phyloP scores from a whole-genome alignment of 495 filamentous ascomycete species.

The Xylaria bambusicola region DNA sequence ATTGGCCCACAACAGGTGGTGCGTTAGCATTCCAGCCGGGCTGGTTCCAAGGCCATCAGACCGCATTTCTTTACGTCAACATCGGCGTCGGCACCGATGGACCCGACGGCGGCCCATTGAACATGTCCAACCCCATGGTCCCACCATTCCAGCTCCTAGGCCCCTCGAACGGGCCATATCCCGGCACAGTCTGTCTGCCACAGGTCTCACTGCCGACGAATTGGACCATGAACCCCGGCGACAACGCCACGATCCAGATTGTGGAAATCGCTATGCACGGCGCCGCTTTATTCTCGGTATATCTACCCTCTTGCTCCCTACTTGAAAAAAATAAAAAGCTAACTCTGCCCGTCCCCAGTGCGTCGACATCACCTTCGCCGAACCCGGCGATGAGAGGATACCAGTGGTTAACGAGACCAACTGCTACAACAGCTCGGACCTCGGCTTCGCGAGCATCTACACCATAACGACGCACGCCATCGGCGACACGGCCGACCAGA shows the following conservation, averaged over 20 bases:
- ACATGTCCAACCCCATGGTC: slow-evolving; percentile 86
- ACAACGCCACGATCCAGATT: slow-evolving; percentile 93
- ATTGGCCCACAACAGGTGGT: slow-evolving; percentile 87
- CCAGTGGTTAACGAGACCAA: slow-evolving; percentile 72
- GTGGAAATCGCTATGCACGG: slow-evolving; percentile 89
- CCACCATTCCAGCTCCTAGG: slow-evolving; percentile 84
- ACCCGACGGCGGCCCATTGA: slow-evolving; percentile 62
- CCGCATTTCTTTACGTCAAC: slow-evolving; percentile 91
- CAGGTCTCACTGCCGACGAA: slow-evolving; percentile 85
- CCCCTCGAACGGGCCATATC: slow-evolving; percentile 77
- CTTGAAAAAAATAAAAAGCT: slow-evolving; percentile 3
- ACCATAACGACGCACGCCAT: slow-evolving; percentile 50
- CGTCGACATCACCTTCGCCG: slow-evolving; percentile 81
- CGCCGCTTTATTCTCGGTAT: slow-evolving; percentile 86
- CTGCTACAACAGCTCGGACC: slow-evolving; percentile 79
- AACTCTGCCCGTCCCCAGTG: slow-evolving; percentile 59
- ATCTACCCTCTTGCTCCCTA: slow-evolving; percentile 31
- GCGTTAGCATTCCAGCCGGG: slow-evolving; percentile 84
- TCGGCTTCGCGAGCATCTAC: slow-evolving; percentile 76
- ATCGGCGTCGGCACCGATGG: slow-evolving; percentile 77
- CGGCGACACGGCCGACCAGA: slow-evolving; percentile 34
- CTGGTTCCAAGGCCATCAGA: slow-evolving; percentile 91
- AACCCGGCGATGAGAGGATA: slow-evolving; percentile 64
- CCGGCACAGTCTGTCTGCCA: slow-evolving; percentile 84
- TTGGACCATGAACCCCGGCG: slow-evolving; percentile 70